Evolutionary conservation across 495 filamentous ascomycete genomes (phyloP), one percentile per base, ranked within the genome.

Genomic region (Apiosordaria backusii): DNA sequence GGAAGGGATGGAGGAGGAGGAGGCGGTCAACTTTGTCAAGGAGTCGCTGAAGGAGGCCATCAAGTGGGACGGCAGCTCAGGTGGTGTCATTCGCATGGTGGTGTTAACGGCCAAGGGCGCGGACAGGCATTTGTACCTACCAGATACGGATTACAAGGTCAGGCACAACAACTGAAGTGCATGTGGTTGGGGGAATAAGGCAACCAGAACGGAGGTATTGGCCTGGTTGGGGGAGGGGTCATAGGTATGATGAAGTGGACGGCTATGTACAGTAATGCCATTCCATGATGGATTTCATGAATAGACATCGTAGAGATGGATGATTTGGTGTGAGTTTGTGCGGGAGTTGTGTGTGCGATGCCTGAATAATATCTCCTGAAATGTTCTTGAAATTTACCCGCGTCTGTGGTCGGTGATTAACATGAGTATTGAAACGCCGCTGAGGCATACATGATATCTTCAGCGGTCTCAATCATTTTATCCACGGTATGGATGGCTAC

Each of bases 41-140:
- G 89, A 87, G 52, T 86, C 95, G 13, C 79, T 99, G 76, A 83
- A 86, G 72, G 93, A 99, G 81, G 95, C 95, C 16, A 96, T 99
- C 83, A 97, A 96, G 80, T 98, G 95, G 95, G 95, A 99, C 77
- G 94, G 95, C 54, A 97, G 93, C 82, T 98, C 96, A 13, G 95
- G 95, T 62, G 95, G 96, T 77, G 95, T 99, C 57, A 99, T 99
- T 74, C 87, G 95, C 67, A 87, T 99, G 90, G 96, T 97, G 62
- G 95, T 99, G 61, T 79, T 99, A 81, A 99, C 95, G 63, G 79
- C 80, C 74, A 84, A 89, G 76, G 93, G 93, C n/a, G 93, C 93
- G 4, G 84, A 90, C 76, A 86, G 93, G 77, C 92, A 96, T 78
- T 78, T 97, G 71, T 97, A 96, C 77, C 81, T 97, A 74, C 93